Base-by-base conservation (phyloP, 2,329 filamentous ascomycete species). In the Colletotrichum sp. region DNA sequence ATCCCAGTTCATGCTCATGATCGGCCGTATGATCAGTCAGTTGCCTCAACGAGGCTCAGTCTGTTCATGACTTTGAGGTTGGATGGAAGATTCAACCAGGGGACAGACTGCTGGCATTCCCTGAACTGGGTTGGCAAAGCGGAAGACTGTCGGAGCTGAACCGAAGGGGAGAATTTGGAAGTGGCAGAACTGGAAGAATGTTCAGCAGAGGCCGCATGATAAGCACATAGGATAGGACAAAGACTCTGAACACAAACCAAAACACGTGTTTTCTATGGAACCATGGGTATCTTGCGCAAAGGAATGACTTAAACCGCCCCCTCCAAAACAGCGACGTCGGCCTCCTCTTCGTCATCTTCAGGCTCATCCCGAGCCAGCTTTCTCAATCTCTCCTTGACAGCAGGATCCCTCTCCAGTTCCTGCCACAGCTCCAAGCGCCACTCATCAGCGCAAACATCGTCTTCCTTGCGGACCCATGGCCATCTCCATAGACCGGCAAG, bases 401-500 rank as follows among this genome's bases (percentile, higher is more conserved):
- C 82, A 3, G 87, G 85, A 64, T 92, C 88, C 80, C 88, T 86
- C 81, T 92, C 90, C 77, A 92, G 81, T 80, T 92, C 90, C 81
- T 92, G 90, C 90, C 90, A 92, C 8, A 91, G 80, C 79, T 89
- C 88, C 5, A 91, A 80, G 16, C 89, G 86, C 87, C 89, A 89
- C 68, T 91, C 87, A 75, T 90, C 88, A 3, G 70, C 48, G 39
- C 74, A 74, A 8, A 86, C 80, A 10, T 66, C 63, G 28, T 71
- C 52, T 39, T 75, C 72, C 62, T 75, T 78, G 39, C 70, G 79
- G 60, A 81, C 80, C 87, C 87, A 88, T 1, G 85, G 86, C 87
- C 86, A 88, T 48, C 83, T 84, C 89, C 89, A 90, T 4, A 88
- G 75, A 0, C 88, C 88, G 1, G 83, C 79, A 1, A 90, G 80